phyloP scores from a whole-genome alignment of 2,329 filamentous ascomycete genomes.

The Colletotrichum shisoi region DNA sequence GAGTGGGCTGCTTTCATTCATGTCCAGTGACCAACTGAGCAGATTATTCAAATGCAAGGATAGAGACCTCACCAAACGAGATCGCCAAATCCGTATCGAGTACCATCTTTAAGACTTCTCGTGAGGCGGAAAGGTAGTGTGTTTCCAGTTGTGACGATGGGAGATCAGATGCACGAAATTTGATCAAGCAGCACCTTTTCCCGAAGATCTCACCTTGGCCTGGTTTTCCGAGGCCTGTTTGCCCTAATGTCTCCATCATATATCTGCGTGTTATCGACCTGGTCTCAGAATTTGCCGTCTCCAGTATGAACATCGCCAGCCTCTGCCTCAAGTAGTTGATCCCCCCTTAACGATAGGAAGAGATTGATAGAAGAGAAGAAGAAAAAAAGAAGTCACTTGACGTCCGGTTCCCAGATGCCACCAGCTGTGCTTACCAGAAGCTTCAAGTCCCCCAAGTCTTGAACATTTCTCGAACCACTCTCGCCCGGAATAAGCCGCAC shows the following conservation, averaged over 20 bases:
- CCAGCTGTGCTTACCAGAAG: background rate
- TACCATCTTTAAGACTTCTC: too few species aligned
- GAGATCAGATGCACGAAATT: too few species aligned
- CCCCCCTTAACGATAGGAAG: too few species aligned
- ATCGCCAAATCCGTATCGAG: too few species aligned
- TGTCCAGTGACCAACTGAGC: too few species aligned
- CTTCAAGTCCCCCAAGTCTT: background rate
- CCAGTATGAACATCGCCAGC: background rate
- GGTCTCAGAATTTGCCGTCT: background rate
- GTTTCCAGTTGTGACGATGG: too few species aligned
- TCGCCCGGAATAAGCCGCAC: constrained; percentile 21
- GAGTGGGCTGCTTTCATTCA: too few species aligned
- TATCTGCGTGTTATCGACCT: background rate
- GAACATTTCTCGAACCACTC: constrained; percentile 16
- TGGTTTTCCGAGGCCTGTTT: background rate
- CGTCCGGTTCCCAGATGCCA: background rate
- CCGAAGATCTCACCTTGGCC: background rate
- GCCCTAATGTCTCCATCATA: background rate
- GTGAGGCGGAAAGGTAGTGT: too few species aligned
- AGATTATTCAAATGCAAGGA: too few species aligned
- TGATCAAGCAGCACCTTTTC: too few species aligned
- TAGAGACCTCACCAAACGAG: too few species aligned
- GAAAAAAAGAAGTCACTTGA: background rate
- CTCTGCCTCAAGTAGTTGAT: background rate
- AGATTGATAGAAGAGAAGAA: too few species aligned